Base-by-base conservation (phyloP, 2,329 filamentous ascomycete genomes). In the Aspergillus awamori region DNA sequence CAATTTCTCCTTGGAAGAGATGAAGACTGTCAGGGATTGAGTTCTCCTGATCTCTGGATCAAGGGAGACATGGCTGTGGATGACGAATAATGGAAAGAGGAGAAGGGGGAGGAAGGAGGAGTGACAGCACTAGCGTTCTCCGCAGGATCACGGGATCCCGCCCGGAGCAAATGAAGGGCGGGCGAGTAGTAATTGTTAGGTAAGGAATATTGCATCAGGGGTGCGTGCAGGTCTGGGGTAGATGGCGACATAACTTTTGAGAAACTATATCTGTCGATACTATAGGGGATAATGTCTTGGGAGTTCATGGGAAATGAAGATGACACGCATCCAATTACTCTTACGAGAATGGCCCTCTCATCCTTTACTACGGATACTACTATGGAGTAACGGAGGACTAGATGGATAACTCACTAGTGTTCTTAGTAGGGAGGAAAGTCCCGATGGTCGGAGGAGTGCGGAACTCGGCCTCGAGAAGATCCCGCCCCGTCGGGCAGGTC, bases 201-300 rank as follows among this genome's bases (percentile, higher is more conserved):
- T 66, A 67, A 65, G 59, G 60, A 39, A 61, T 61, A 45, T 58
- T 52, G 47, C 59, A 58, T 56, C 24, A 36, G 56, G 59, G 55
- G 45, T 51, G 58, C 53, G 38, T 54, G 30, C 41, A 43, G 39
- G 53, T 30, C 49, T 30, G 49, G 51, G 52, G 49, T 49, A 38
- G 24, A 36, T 15, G 22, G 41, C 8, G 17, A 36, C 33, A 36
- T 36, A 2, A 36, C 11, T 15, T 36, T 36, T 5, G 11, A 15
- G 33, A 36, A 36, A 36, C 33, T 36, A 36, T 36, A 36, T 36
- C 11, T 33, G 28, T 1, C 22, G 1, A 10, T 15, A 20, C 17
- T 20, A 43, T 43, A 17, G n/a, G 39, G 39, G 39, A 43, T 17
- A 8, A 17, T 43, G 39, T 20, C 17, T 17, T 43, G n/a, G 15